Base-by-base conservation (phyloP, 345 rosid genomes). In the Aegle marmelos region DNA sequence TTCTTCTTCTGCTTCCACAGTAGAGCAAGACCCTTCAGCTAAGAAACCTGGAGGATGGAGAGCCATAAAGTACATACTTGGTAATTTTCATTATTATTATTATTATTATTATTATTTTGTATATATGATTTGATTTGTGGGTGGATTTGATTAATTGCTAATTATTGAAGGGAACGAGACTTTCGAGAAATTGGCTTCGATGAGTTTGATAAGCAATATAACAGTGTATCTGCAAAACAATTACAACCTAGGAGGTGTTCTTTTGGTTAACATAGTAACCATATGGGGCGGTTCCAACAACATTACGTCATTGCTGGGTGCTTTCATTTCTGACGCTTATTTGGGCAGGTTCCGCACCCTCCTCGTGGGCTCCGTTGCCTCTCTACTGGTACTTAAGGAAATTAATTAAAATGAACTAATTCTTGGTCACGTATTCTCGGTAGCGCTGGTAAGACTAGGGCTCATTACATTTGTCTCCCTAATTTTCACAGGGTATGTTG, bases 171-270 rank as follows among this genome's bases (percentile, higher is more conserved):
- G 89, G 77, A 93, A 93, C 39, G 89, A 93, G 75, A 84, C 94
- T 0, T 90, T 93, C 60, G 97, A 91, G 88, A 93, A 90, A 82
- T 76, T 89, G 77, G 95, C 98, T 19, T 91, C 93, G 1, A 87
- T 91, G 93, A 83, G 94, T 69, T 76, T 91, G 79, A 81, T 91
- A 34, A 85, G 88, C 48, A 88, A 90, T 76, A 54, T 91, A 60
- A 45, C 50, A 45, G 50, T 45, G 50, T 45, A 77, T 81, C 83
- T 93, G 76, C 82, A 82, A 31, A 82, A 33, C 3, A 80, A 83
- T 59, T 93, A 90, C 85, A 85, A 89, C 79, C 78, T 91, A 78
- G 91, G 85, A 48, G 93, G 94, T 54, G 84, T 89, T 5, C 74
- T 68, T 74, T 74, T 87, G 84, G 90, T 90, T 39, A 93, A 85